Base-by-base conservation (phyloP, 441 rosid genomes). In the Erysimum pusillum region DNA sequence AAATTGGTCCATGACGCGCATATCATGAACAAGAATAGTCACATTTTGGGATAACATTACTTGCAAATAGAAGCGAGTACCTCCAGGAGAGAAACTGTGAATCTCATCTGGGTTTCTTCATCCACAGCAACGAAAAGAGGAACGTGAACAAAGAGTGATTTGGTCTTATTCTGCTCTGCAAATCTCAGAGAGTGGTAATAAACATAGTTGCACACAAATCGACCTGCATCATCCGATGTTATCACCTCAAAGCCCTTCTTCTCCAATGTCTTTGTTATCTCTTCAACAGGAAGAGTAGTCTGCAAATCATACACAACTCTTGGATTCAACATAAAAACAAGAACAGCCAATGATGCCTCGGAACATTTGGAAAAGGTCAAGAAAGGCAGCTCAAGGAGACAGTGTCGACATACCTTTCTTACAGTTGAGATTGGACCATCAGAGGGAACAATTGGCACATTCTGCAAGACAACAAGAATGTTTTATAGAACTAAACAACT, bases 201-300 rank as follows among this genome's bases (percentile, higher is more conserved):
- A 31, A 92, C 94, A 18, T 93, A 95, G 82, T 95, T 95, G 92
- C 99, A 95, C 34, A 95, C 98, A 67, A 95, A 95, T 56, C 98
- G 89, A 36, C 99, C 99, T 0, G 99, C 99, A 80, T 95, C 99
- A 68, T 88, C 88, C 0, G 99, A 95, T 38, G 86, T 71, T 85
- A 81, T 89, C 82, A 93, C 96, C 7, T 95, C 95, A 68, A 75
- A 88, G 46, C 97, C 98, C 69, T 88, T 91, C 79, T 89, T 85
- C 13, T 75, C 83, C 79, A 95, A 79, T 36, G 83, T 83, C 72
- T 85, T 88, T 14, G 89, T 79, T 25, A 95, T 89, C 74, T 90
- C 95, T 67, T 80, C 87, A 15, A 90, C 87, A 7, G 93, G 97
- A 79, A 95, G 88, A 71, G 91, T 74, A 51, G 96, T 91, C 99